A percentile compares a stretch with the other conserved stretches of the same genome.
phyloP scores from a whole-genome alignment of 768 basidiomycete genomes.

The Phlebiopsis flavidoalba region DNA sequence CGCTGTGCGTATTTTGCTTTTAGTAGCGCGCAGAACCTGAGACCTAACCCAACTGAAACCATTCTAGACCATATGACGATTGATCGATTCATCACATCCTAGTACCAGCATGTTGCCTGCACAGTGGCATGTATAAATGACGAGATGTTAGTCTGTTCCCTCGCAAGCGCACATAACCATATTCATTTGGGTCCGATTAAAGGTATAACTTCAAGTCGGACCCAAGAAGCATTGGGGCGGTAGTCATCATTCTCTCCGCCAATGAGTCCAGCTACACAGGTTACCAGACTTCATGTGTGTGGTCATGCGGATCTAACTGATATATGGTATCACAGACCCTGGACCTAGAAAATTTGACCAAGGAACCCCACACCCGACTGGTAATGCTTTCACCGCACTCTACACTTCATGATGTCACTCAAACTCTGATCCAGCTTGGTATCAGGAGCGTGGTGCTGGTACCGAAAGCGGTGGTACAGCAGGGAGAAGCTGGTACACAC shows the following conservation, averaged over 20 bases:
- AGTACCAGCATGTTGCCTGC: conserved; percentile 34
- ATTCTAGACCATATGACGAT: conserved; percentile 31
- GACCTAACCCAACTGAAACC: neutral
- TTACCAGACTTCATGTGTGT: conserved; percentile 14
- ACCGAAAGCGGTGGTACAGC: conserved; percentile 41
- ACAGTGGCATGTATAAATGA: conserved; percentile 30
- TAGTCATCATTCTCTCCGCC: conserved; percentile 41
- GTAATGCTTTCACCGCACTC: conserved; percentile 33
- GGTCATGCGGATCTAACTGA: too few species aligned
- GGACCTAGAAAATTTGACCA: conserved; percentile 51
- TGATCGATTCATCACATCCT: conserved; percentile 38
- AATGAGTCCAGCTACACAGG: conserved; percentile 39
- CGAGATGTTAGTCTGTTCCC: conserved; percentile 28
- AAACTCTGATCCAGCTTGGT: conserved; percentile 60
- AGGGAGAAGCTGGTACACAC: conserved; percentile 85
- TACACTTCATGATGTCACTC: neutral
- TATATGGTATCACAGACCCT: conserved; percentile 28
- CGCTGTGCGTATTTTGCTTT: conserved; percentile 29
- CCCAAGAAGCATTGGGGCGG: conserved; percentile 38
- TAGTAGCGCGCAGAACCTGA: neutral
- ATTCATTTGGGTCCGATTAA: neutral
- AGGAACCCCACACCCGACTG: conserved; percentile 75
- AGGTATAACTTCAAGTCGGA: conserved; percentile 46
- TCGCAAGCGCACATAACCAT: neutral
- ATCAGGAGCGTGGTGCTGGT: conserved; percentile 70